Conservation (phyloP, 768 basidiomycete species). For the Lepiota brunneoincarnata region DNA sequence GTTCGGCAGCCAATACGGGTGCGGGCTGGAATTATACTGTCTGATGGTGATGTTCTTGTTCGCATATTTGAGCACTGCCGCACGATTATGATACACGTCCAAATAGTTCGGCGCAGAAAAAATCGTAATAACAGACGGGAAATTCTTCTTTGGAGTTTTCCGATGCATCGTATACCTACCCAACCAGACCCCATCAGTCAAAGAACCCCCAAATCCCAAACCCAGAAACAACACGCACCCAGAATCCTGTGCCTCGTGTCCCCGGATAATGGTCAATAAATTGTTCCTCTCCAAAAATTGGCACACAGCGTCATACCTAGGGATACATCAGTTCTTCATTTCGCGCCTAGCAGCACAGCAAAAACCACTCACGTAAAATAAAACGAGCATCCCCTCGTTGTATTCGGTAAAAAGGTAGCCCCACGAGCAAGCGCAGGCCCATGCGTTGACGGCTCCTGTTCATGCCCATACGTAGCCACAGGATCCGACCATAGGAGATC, state of each 20-base stretch:
- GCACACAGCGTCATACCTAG: constrained; percentile 81
- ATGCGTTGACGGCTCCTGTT: constrained; percentile 52
- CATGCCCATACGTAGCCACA: constrained; percentile 82
- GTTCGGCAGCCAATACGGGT: constrained; percentile 95
- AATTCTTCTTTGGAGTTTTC: constrained; percentile 92
- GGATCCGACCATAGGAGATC: constrained; percentile 98
- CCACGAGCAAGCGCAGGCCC: constrained; percentile 54
- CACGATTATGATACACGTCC: constrained; percentile 95
- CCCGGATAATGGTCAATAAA: constrained; percentile 90
- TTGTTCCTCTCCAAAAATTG: constrained; percentile 91
- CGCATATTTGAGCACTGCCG: constrained; percentile 94
- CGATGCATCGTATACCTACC: constrained; percentile 88
- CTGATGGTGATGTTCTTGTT: constrained; percentile 96
- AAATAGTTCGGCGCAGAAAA: constrained; percentile 98
- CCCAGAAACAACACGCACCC: constrained; percentile 50
- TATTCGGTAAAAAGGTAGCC: constrained; percentile 74
- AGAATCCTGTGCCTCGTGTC: constrained; percentile 96
- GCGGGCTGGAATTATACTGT: constrained; percentile 77
- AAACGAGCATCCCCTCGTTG: constrained; percentile 86
- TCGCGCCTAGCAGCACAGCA: neutral
- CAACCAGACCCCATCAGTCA: constrained; percentile 8
- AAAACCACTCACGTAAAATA: constrained; percentile 76
- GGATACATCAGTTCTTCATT: neutral
- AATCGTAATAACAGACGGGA: constrained; percentile 96
- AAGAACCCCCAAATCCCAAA: neutral